Percentiles rank a stretch among this genome's conserved stretches.
Evolutionary conservation across 1,284 basidiomycete species (phyloP).

Genomic region (Ganoderma lingzhi): DNA sequence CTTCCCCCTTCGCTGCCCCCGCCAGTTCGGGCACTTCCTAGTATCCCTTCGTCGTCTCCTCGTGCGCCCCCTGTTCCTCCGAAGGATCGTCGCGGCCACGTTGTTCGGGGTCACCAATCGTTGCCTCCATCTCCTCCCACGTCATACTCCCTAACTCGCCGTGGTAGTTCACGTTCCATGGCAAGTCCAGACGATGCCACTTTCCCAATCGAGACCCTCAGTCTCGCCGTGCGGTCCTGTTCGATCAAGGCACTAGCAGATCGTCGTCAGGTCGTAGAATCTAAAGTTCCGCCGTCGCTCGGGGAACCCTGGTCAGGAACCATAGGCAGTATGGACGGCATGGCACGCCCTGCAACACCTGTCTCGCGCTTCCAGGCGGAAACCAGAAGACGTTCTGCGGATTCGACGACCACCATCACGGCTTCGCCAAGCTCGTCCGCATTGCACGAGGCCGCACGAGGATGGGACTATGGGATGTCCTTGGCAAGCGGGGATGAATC

Average conservation of each 20-base stretch:
- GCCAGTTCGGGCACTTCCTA: slow-evolving; percentile 24
- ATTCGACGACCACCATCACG: slow-evolving; percentile 33
- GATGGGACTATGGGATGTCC: slow-evolving; percentile 12
- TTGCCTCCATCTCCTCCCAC: slow-evolving; percentile 30
- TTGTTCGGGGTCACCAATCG: slow-evolving; percentile 27
- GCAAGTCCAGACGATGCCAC: slow-evolving; percentile 11
- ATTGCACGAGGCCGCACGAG: slow-evolving; percentile 16
- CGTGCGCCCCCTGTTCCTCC: slow-evolving; percentile 23
- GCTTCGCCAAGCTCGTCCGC: slow-evolving; percentile 25
- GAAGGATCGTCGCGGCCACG: slow-evolving; percentile 14
- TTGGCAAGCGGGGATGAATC: background rate
- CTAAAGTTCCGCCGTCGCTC: slow-evolving; percentile 14
- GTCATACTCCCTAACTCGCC: slow-evolving; percentile 4
- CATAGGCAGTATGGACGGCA: background rate
- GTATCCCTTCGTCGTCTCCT: slow-evolving; percentile 17
- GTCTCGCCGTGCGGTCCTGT: slow-evolving; percentile 22
- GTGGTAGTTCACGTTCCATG: slow-evolving; percentile 1
- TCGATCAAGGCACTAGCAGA: slow-evolving; percentile 15
- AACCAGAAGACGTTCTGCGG: slow-evolving; percentile 23
- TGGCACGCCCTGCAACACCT: slow-evolving; percentile 8
- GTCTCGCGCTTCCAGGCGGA: slow-evolving; percentile 9
- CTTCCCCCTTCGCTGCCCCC: slow-evolving; percentile 21
- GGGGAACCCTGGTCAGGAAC: slow-evolving; percentile 24
- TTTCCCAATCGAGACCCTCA: slow-evolving; percentile 29
- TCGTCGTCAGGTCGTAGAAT: background rate